A percentile compares a stretch with the other conserved stretches of the same genome.
Evolutionary conservation across 2,329 filamentous ascomycete species (phyloP).

Genomic region (Alternaria consortialis): DNA sequence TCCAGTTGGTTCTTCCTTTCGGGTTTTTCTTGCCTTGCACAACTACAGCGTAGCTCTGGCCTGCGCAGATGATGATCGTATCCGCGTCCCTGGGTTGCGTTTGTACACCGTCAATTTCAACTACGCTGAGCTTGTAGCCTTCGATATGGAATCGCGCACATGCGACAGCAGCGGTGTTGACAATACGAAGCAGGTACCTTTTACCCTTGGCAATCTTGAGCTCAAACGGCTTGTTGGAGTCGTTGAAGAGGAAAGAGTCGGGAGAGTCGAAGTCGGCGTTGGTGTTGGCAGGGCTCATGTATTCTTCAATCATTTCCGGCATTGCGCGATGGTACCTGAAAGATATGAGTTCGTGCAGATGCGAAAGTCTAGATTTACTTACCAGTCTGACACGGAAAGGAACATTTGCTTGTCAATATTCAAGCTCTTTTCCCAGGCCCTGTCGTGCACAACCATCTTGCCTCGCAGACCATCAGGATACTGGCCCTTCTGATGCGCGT

Average conservation of each 20-base stretch:
- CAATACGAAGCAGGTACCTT: constrained; percentile 70
- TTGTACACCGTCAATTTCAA: constrained; percentile 49
- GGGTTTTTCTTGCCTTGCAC: constrained; percentile 25
- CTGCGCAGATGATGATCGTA: constrained; percentile 45
- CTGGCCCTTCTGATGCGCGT: constrained; percentile 65
- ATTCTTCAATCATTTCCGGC: constrained; percentile 48
- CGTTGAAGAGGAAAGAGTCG: constrained; percentile 16
- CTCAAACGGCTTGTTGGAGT: constrained; percentile 19
- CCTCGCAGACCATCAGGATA: constrained; percentile 53
- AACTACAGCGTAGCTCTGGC: constrained; percentile 35
- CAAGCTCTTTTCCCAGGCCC: constrained; percentile 51
- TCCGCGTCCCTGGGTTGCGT: constrained; percentile 53
- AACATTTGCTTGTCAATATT: constrained; percentile 33
- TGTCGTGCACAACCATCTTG: constrained; percentile 51
- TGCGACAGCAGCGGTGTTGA: constrained; percentile 62
- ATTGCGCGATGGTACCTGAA: constrained; percentile 15
- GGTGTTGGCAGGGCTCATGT: constrained; percentile 55
- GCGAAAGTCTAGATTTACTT: not conserved
- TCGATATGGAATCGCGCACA: constrained; percentile 57
- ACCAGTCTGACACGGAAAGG: constrained; percentile 18
- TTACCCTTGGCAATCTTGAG: constrained; percentile 58
- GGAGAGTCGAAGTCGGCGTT: constrained; percentile 28
- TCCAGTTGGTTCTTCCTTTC: constrained; percentile 66
- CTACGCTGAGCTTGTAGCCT: constrained; percentile 35
- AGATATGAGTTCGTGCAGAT: constrained; percentile 28